Percentiles rank a stretch among this genome's conserved stretches.
phyloP scores from a whole-genome alignment of 164 flowering plant genomes.

The grape (Vitis vinifera) region DNA sequence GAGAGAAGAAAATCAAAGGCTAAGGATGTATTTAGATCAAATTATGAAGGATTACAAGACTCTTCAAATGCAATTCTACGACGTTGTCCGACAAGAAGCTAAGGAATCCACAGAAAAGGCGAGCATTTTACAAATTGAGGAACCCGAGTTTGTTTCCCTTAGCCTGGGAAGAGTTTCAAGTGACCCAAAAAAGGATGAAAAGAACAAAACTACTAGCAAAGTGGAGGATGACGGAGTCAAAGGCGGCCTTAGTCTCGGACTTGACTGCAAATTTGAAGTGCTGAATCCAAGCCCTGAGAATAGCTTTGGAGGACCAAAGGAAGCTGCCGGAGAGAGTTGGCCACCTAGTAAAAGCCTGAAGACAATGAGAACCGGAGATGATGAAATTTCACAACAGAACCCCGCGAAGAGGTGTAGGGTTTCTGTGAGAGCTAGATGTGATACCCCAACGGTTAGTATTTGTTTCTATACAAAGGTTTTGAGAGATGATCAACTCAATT shows the following conservation, averaged over 20 bases:
- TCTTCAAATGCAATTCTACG: conserved; percentile 46
- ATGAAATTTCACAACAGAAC: conserved; percentile 40
- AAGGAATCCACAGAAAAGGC: conserved; percentile 7
- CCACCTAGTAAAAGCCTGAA: conserved; percentile 27
- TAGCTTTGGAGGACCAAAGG: conserved; percentile 33
- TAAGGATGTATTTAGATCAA: conserved; percentile 37
- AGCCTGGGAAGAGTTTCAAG: conserved; percentile 45
- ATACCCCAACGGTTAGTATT: conserved; percentile 61
- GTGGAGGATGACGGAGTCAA: conserved; percentile 8
- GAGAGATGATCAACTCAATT: too few relatives aligned
- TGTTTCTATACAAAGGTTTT: too few relatives aligned
- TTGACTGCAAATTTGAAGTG: conserved; percentile 34
- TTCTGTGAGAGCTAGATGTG: conserved; percentile 70
- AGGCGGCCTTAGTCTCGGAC: conserved; percentile 37
- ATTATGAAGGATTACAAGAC: conserved; percentile 44
- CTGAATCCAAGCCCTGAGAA: conserved; percentile 24
- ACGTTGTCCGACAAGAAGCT: conserved; percentile 28
- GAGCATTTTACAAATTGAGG: conserved; percentile 8
- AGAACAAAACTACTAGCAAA: conserved; percentile 6
- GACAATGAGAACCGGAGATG: conserved; percentile 37
- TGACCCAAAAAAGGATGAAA: conserved; percentile 22
- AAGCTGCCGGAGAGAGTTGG: conserved; percentile 33
- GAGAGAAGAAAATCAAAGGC: conserved; percentile 59
- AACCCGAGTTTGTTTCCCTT: conserved; percentile 45
- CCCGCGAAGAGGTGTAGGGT: conserved; percentile 61